Conservation (phyloP, 2,329 filamentous ascomycete genomes). For the Aspergillus pseudoterreus region DNA sequence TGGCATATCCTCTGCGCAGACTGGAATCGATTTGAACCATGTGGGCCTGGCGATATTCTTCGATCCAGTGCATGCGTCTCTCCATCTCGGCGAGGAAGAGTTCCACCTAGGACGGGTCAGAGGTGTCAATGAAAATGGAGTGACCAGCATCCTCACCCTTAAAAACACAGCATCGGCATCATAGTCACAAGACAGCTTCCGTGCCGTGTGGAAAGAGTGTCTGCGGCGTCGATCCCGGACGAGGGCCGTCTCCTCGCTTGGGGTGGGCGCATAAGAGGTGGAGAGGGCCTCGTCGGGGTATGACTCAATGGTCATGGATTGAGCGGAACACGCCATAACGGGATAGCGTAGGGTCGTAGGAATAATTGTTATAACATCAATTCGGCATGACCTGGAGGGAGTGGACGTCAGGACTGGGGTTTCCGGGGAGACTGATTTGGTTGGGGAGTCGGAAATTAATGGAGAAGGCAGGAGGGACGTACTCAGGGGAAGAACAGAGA, state of each 20-base stretch:
- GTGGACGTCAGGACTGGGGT: background rate
- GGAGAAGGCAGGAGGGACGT: background rate
- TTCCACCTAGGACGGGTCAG: constrained; percentile 36
- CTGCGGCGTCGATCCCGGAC: constrained; percentile 40
- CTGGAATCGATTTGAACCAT: constrained; percentile 77
- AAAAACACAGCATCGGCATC: constrained; percentile 45
- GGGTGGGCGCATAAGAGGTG: constrained; percentile 24
- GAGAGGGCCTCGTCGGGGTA: constrained; percentile 25
- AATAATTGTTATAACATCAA: constrained; percentile 4
- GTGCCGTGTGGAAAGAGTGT: constrained; percentile 44
- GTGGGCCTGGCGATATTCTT: constrained; percentile 79
- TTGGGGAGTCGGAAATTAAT: background rate
- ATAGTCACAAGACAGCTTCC: constrained; percentile 42
- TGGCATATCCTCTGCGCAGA: constrained; percentile 79
- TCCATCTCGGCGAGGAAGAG: constrained; percentile 72
- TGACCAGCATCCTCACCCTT: constrained; percentile 25
- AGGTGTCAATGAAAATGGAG: background rate
- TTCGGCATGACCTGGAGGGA: constrained; percentile 11
- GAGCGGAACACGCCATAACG: constrained; percentile 37
- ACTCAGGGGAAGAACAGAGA: background rate
- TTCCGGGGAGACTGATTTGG: background rate
- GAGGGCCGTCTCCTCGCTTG: constrained; percentile 29
- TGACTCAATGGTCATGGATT: constrained; percentile 39
- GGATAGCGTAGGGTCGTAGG: background rate
- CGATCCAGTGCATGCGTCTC: constrained; percentile 79